These are phyloP conservation scores for Arabidopsis lyrata DNA, from an alignment of 441 rosid species.

Conservation along the genomic window DNA sequence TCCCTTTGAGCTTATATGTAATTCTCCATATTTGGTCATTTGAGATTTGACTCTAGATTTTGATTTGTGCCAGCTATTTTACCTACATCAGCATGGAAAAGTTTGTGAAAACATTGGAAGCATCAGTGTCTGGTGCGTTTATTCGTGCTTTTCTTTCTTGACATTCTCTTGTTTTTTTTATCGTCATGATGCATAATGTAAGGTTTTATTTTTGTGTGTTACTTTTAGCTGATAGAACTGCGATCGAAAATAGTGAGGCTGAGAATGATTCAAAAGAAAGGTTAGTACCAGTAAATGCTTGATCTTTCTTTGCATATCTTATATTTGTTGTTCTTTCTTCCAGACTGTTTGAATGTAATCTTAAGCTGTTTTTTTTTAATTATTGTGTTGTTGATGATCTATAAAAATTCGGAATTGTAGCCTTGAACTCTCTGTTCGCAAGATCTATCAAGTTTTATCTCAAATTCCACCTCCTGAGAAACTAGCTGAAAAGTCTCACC, in stretches of 20 bases:
- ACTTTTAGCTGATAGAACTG: constrained; percentile 46
- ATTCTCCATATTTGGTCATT: not conserved
- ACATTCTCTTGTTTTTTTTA: not conserved
- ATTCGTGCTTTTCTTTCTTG: not conserved
- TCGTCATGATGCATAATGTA: constrained; percentile 17
- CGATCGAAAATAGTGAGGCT: constrained; percentile 28
- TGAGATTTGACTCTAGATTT: constrained; percentile 19
- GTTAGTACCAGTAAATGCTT: constrained; percentile 47
- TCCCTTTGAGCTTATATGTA: constrained; percentile 1
- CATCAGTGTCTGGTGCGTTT: constrained; percentile 54
- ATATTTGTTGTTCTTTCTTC: not conserved
- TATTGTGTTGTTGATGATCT: constrained; percentile 17
- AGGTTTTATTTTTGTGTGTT: constrained; percentile 1
- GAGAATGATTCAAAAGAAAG: constrained; percentile 54
- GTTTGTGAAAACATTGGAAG: constrained; percentile 61
- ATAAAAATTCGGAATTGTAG: constrained; percentile 49
- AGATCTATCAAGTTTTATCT: constrained; percentile 66
- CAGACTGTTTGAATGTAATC: not conserved
- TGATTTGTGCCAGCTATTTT: constrained; percentile 62
- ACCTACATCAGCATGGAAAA: constrained; percentile 83
- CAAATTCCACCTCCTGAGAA: constrained; percentile 61
- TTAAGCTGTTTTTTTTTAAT: not conserved
- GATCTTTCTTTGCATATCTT: constrained; percentile 8
- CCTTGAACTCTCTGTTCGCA: constrained; percentile 55
- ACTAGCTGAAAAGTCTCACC: constrained; percentile 50